Percentiles rank a stretch among this genome's conserved stretches.
Conservation (phyloP, 1,284 basidiomycete genomes). For the Austroboletus olivaceoglutinosus region DNA sequence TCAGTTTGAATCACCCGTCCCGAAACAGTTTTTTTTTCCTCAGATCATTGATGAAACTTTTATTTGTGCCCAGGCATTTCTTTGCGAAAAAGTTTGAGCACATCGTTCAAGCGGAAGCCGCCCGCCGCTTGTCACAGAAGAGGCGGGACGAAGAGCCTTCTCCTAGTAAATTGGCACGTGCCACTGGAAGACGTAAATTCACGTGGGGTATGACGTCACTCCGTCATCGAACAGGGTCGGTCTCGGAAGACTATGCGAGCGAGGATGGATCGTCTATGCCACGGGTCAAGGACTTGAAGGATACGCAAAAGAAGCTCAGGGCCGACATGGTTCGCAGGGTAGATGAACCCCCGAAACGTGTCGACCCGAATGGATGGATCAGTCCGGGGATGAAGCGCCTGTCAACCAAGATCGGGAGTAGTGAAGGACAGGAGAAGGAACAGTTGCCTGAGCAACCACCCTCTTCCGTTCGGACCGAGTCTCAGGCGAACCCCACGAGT, state of each 20-base stretch:
- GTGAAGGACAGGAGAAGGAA: conserved; percentile 2
- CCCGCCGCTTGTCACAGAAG: conserved; percentile 24
- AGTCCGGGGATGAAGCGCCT: conserved; percentile 40
- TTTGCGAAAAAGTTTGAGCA: conserved; percentile 73
- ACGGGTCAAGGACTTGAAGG: conserved; percentile 24
- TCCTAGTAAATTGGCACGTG: conserved; percentile 14
- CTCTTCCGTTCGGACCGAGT: conserved; percentile 2
- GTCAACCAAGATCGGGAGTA: conserved; percentile 8
- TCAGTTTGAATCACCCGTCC: conserved; percentile 30
- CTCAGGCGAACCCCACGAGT: neutral
- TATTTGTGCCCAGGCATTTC: conserved; percentile 52
- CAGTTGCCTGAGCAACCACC: neutral
- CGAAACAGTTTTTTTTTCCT: too few species aligned
- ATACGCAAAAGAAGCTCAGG: conserved; percentile 43
- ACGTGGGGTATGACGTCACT: conserved; percentile 35
- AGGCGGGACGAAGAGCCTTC: conserved; percentile 1
- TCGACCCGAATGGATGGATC: conserved; percentile 80
- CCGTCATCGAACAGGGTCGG: conserved; percentile 23
- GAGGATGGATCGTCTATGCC: conserved; percentile 16
- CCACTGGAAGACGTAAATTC: conserved; percentile 28
- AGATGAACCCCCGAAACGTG: conserved; percentile 73
- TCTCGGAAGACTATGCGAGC: conserved; percentile 22
- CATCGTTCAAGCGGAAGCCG: conserved; percentile 55
- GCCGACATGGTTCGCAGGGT: conserved; percentile 86
- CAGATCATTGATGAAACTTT: neutral